Base-by-base conservation (phyloP, 2,329 filamentous ascomycete genomes). In the Cladosporium sp. region DNA sequence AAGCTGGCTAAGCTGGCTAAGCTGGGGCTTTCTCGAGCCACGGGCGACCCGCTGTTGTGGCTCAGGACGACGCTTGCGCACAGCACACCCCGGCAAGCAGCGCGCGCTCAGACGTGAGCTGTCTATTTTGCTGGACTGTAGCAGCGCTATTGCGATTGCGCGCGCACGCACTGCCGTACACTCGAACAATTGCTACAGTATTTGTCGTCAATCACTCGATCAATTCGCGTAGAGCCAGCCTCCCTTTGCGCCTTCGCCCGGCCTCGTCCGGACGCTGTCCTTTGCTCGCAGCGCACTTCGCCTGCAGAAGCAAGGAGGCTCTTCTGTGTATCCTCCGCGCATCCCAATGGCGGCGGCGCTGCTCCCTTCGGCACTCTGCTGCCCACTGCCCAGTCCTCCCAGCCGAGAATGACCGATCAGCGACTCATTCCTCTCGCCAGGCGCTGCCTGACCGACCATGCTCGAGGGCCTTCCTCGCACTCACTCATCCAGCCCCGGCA, bases 281-380 rank as follows among this genome's bases (percentile, higher is more conserved):
- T 55, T 55, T 21, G 52, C 52, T 55, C 52, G 52, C 52, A 33
- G 52, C 52, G 52, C 52, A 55, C 29, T 33, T 33, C 52, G 52
- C 52, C 67, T 68, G 68, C 65, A 67, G 67, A 66, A 68, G 68
- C 67, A 69, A 71, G 69, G 69, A 68, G 33, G 31, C 64, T 35
- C 50, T 58, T 65, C 64, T 71, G 69, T 71, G 69, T 67, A 68
- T 65, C 68, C 67, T 66, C 50, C 60, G 52, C 62, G 65, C 66
- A 67, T 65, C 61, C 62, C 53, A 50, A 70, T 70, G 68, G 68
- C 67, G 66, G 65, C 55, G 56, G 62, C 57, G 55, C 58, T 67
- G 68, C 67, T 69, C 65, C 65, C 67, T 68, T 69, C 67, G 60
- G 67, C 40, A 46, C 40, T 46, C 40, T 46, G 40, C 40, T 46